Base-by-base conservation (phyloP, 1,284 basidiomycete genomes). In the Papiliotrema laurentii region DNA sequence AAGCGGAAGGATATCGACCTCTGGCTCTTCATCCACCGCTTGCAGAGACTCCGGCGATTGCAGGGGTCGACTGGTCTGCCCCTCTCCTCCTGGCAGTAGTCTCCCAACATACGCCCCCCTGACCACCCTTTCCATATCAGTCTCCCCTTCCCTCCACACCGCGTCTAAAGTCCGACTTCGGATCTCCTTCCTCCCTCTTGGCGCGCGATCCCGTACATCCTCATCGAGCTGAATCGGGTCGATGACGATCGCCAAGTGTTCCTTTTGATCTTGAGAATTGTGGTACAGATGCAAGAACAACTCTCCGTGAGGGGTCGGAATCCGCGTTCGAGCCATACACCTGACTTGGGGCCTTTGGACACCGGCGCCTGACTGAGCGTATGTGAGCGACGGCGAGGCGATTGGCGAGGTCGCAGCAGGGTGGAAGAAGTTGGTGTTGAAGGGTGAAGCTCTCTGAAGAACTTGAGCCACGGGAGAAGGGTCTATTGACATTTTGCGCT, bases 181-280 rank as follows among this genome's bases (percentile, higher is more conserved):
- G 61, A 98, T 91, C 57, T 73, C 71, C 38, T 59, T 61, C 43
- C 72, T 53, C 4, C 62, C 60, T 33, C 41, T 58, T 4, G 70
- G 68, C 3, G 70, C 68, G 0, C 27, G n/a, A 1, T 47, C 43
- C 18, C 58, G 74, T 40, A 82, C 78, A 18, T 68, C 68, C 2
- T 64, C 53, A 33, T 76, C 71, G 27, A 81, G 73, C 71, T 97
- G 93, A 1, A 86, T 86, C 16, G 89, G 81, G 71, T 98, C 96
- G 42, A 94, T 82, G 53, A 98, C 92, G 49, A 99, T 83, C 0
- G 96, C 94, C n/a, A 99, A 81, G 69, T 99, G 96, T 69, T 99
- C 96, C 75, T 98, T 98, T 66, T 86, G 88, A 71, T 97, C 97
- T 71, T 89, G 85, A 41, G 60, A 59, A 51, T 74, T 73, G 51